Base-by-base conservation (phyloP, 2,329 filamentous ascomycete genomes). In the Elsinoe perseae region DNA sequence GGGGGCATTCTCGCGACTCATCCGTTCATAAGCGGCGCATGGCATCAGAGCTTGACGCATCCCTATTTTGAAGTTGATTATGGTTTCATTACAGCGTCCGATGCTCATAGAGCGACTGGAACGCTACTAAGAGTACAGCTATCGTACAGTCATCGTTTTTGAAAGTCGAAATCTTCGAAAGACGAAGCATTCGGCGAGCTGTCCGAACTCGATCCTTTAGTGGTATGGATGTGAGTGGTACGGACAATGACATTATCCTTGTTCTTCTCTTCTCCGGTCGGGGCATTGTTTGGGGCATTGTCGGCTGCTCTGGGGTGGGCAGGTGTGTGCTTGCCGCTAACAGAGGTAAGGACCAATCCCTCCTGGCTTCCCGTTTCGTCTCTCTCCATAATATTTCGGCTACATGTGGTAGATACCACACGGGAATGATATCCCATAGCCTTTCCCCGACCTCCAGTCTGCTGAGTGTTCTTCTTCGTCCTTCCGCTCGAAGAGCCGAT, bases 231-330 rank as follows among this genome's bases (percentile, higher is more conserved):
- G 25, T 52, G 48, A 3, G 48, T 52, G 1, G 48, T 52, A 5
- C 48, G 48, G 16, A 52, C 48, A 32, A 52, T 52, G 6, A 52
- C 30, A 20, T 52, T 52, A 12, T 52, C 48, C 30, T 52, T 52
- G 48, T 28, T 52, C 48, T 52, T 38, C 30, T 52, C 48, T 3
- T 44, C 40, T 21, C 5, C n/a, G 12, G 16, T 44, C 20, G 20
- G n/a, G n/a, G n/a, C n/a, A n/a, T n/a, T 12, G 23, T n/a, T 25
- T 12, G 40, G n/a, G n/a, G n/a, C n/a, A n/a, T n/a, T 25, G 40
- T 38, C 48, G 4, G 32, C 9, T 25, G 28, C 30, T 20, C 9
- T 36, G 5, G 48, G 10, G 4, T 20, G 28, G 16, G 32, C 32
- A 2, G 20, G 28, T 12, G 20, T 52, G 25, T 28, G 48, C 32